phyloP scores from a whole-genome alignment of 1,284 basidiomycete genomes.

The Rhodotorula sp. region DNA sequence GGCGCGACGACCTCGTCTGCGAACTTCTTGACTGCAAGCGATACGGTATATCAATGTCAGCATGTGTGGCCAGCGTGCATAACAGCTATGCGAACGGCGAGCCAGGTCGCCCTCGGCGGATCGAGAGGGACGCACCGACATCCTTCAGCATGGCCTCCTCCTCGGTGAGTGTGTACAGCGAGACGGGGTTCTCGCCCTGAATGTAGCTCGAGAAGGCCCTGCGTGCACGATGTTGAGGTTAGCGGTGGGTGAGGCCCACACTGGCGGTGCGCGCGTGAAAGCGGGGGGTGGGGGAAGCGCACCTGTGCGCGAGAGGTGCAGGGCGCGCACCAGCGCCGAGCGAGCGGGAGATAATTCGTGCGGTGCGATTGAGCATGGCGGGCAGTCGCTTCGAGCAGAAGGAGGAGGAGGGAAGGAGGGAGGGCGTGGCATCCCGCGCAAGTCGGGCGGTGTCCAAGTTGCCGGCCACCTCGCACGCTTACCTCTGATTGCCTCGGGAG shows the following conservation, averaged over 20 bases:
- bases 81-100: not conserved
- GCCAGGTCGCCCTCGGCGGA: not conserved
- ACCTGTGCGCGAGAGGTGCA: not conserved
- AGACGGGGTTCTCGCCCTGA: slow-evolving; percentile 23
- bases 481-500: no score
- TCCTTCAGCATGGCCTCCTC: slow-evolving; percentile 90
- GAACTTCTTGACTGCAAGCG: slow-evolving; percentile 71
- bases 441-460: not conserved
- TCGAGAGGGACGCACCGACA: slow-evolving; percentile 60
- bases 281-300: not conserved
- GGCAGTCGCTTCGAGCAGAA: not conserved
- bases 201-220: slow-evolving; percentile 25
- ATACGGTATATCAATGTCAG: no score
- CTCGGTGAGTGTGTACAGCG: slow-evolving; percentile 76
- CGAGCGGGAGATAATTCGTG: not conserved
- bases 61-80: no score
- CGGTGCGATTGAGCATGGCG: not conserved
- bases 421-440: not conserved
- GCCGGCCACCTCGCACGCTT: not conserved
- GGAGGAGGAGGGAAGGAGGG: not conserved
- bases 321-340: not conserved
- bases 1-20: slow-evolving; percentile 86
- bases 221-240: not conserved
- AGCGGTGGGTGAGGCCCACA: not conserved
- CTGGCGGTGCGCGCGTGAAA: not conserved